Conservation (phyloP, 1,284 basidiomycete genomes). For the Cryptococcus sp. region DNA sequence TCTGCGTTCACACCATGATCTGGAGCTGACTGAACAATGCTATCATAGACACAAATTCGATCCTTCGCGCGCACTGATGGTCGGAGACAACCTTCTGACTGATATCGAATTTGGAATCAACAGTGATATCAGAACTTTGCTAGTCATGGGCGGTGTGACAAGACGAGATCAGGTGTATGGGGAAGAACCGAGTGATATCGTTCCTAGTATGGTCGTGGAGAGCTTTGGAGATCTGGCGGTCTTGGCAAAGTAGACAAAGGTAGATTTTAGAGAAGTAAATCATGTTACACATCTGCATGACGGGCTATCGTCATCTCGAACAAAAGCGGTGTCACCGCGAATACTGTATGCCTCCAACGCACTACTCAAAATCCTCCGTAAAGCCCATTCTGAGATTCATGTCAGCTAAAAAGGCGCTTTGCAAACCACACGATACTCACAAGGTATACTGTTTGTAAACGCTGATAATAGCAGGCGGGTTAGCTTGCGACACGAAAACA, state of each 20-base stretch:
- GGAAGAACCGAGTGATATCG: constrained; percentile 65
- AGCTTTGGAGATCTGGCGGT: constrained; percentile 71
- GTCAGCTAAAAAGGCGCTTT: constrained; percentile 10
- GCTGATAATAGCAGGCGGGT: constrained; percentile 10
- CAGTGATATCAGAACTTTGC: constrained; percentile 79
- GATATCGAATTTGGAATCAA: constrained; percentile 82
- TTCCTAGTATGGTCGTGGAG: constrained; percentile 78
- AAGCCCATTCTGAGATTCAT: constrained; percentile 22
- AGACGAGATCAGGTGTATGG: constrained; percentile 69
- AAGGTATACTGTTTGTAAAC: constrained; percentile 44
- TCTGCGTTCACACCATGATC: neutral
- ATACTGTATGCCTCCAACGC: neutral
- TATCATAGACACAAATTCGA: constrained; percentile 74
- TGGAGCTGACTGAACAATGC: neutral
- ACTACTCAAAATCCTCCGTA: constrained; percentile 26
- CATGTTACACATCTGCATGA: too few species aligned
- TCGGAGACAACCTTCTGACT: constrained; percentile 92
- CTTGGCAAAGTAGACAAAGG: constrained; percentile 29
- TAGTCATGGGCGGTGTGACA: constrained; percentile 92
- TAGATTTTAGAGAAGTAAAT: constrained; percentile 5
- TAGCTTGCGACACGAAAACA: neutral
- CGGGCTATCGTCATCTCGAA: too few species aligned
- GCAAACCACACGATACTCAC: constrained; percentile 17
- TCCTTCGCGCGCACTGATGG: constrained; percentile 82
- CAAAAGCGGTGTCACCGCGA: too few species aligned